These are phyloP conservation scores for Colletotrichum australisinense DNA, from an alignment of 2,329 filamentous ascomycete genomes.

Conservation along the genomic window DNA sequence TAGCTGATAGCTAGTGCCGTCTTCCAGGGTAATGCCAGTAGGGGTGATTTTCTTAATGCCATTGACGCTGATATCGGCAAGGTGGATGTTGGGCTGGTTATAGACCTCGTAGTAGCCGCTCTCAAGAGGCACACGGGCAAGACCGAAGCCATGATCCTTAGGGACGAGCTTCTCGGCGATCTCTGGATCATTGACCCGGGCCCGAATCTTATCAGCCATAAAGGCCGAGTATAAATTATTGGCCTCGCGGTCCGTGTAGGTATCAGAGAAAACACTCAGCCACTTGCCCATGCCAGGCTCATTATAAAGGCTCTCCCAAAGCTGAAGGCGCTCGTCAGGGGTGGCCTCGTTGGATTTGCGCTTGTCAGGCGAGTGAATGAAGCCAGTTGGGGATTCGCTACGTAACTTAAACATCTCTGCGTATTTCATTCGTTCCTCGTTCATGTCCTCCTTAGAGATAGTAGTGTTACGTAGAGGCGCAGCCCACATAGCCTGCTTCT, in stretches of 20 bases:
- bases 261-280: slow-evolving; percentile 40
- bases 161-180: slow-evolving; percentile 65
- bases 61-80: slow-evolving; percentile 67
- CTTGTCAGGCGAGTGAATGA: slow-evolving; percentile 44
- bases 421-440: slow-evolving; percentile 48
- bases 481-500: slow-evolving; percentile 49
- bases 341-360: slow-evolving; percentile 43
- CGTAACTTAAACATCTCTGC: slow-evolving; percentile 44
- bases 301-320: slow-evolving; percentile 52
- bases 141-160: slow-evolving; percentile 51
- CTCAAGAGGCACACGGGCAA: slow-evolving; percentile 65
- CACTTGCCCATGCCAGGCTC: slow-evolving; percentile 42
- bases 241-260: slow-evolving; percentile 54
- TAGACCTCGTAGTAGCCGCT: slow-evolving; percentile 69
- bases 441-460: slow-evolving; percentile 49
- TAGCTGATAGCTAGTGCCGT: slow-evolving; percentile 17
- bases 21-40: slow-evolving; percentile 57
- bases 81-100: slow-evolving; percentile 67
- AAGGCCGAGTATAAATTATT: slow-evolving; percentile 37
- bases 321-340: slow-evolving; percentile 48
- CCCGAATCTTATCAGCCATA: slow-evolving; percentile 55
- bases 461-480: slow-evolving; percentile 51
- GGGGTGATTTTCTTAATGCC: background rate
- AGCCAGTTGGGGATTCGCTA: slow-evolving; percentile 39
- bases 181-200: slow-evolving; percentile 59